Evolutionary conservation across 306 rosid species (phyloP), one percentile per base, ranked within the genome.

Genomic region (Dicorynia guianensis): DNA sequence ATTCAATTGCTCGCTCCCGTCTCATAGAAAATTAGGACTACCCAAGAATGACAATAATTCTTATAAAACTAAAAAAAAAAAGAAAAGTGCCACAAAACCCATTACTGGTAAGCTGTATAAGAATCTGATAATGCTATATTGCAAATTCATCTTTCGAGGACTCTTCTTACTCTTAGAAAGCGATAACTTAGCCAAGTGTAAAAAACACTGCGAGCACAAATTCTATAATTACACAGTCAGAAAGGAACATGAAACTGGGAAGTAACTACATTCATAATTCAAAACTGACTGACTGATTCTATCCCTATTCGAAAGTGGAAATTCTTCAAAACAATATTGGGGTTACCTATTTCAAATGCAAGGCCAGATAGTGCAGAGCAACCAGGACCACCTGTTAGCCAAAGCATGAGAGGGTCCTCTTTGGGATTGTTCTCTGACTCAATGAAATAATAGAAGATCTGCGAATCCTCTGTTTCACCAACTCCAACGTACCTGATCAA

Each of bases 311-410:
- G 11, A 46, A 46, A 10, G 5, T 3, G 5, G 5, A 34, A 48
- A 17, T 3, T 6, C 4, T 19, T 15, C 5, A 66, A 47, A 36
- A n/a, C 8, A 58, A 25, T 5, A 8, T 8, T 62, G 15, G 4
- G 36, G 13, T 67, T 73, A 89, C 93, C 93, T 3, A 90, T 74
- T 80, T 88, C 93, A 69, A 77, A 68, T 19, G 54, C 81, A 40
- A 90, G 76, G 19, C 80, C 92, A 8, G 93, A 78, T 1, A 81
- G 4, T 3, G 80, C 67, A 49, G 93, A 88, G 79, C 97, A 92
- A 47, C 90, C 88, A 8, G 96, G 96, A 7, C 96, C 97, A 1
- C 97, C 97, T 1, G 89, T 83, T 11, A 90, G 84, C 97, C 93
- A 92, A 57, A 90, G 78, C 54, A 92, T 5, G 7, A 92, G 87